Conservation (phyloP, 331 rosid genomes). For the Acacia concinna region DNA sequence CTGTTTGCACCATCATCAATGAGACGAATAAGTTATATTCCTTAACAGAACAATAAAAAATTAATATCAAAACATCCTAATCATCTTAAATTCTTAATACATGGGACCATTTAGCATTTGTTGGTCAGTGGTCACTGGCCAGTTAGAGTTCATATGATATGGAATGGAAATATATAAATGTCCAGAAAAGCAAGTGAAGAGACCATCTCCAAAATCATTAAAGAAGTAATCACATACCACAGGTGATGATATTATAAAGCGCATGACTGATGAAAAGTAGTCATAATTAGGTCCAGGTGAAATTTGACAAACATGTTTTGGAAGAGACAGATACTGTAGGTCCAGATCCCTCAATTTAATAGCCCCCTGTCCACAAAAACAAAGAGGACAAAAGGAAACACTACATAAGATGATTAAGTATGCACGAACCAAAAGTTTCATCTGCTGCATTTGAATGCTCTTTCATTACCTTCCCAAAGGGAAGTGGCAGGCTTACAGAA, state of each 20-base stretch:
- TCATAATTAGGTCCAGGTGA: slow-evolving; percentile 93
- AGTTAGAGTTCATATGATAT: not conserved
- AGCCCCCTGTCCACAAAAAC: slow-evolving; percentile 53
- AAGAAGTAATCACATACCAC: slow-evolving; percentile 60
- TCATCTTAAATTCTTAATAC: not conserved
- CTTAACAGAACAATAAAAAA: not conserved
- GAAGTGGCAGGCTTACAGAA: slow-evolving; percentile 73
- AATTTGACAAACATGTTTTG: slow-evolving; percentile 76
- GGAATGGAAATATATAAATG: not conserved
- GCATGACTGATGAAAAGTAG: slow-evolving; percentile 68
- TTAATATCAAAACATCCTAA: slow-evolving; percentile 8
- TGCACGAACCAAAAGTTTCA: slow-evolving; percentile 19
- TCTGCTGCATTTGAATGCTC: slow-evolving; percentile 24
- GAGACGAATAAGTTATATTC: slow-evolving; percentile 12
- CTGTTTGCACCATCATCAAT: slow-evolving; percentile 15
- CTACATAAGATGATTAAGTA: slow-evolving; percentile 27
- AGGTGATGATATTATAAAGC: slow-evolving; percentile 82
- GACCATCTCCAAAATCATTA: slow-evolving; percentile 8
- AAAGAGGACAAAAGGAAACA: slow-evolving; percentile 27
- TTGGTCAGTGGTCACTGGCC: slow-evolving; percentile 11
- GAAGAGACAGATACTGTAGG: slow-evolving; percentile 68
- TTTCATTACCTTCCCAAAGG: slow-evolving; percentile 60
- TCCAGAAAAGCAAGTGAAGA: slow-evolving; percentile 9
- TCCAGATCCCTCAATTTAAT: slow-evolving; percentile 59
- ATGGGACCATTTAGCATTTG: not conserved